Evolutionary conservation across 2,329 filamentous ascomycete species (phyloP), one percentile per base, ranked within the genome.

Genomic region (Penicillium sp.): DNA sequence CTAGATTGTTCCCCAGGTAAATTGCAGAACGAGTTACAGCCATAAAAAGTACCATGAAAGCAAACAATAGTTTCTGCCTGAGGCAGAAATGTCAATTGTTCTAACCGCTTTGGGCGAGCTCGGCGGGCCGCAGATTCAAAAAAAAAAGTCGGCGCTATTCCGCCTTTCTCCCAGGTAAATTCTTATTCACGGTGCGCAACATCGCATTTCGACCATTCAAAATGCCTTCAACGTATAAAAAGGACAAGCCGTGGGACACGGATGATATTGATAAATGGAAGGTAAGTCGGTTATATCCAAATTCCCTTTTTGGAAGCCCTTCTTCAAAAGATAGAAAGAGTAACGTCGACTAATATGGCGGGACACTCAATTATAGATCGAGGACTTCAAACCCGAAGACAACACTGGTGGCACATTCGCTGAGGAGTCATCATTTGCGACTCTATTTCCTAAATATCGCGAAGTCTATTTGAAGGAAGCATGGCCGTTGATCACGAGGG

Each of bases 241-340:
- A 84, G 64, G 90, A 95, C 3, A 96, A 96, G 74, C 89, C 91
- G 55, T 95, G 92, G 92, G 92, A 97, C 68, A 96, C 92, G 56
- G 92, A 96, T 61, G 94, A 97, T 68, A 90, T 97, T 62, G 93
- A 97, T 77, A 96, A 97, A 74, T 97, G 91, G 91, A 93, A 91
- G 80, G 86, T 87, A 50, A 24, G 66, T 64, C 18, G 21, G 16
- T 14, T 24, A n/a, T 28, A 4, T 14, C 6, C 4, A 23, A 30
- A 33, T 20, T 16, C 28, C 55, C n/a, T 46, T 12, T 8, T 11
- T 20, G 33, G 20, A 6, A 23, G 11, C 26, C 35, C 20, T 1
- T 18, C 28, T 3, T n/a, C n/a, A n/a, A n/a, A n/a, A n/a, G n/a
- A n/a, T n/a, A 20, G 4, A 11, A n/a, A 38, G 40, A 46, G 14